Evolutionary conservation across 148 eudicot genomes (phyloP), one percentile per base, ranked within the genome.

Genomic region (Limonium bicolor): DNA sequence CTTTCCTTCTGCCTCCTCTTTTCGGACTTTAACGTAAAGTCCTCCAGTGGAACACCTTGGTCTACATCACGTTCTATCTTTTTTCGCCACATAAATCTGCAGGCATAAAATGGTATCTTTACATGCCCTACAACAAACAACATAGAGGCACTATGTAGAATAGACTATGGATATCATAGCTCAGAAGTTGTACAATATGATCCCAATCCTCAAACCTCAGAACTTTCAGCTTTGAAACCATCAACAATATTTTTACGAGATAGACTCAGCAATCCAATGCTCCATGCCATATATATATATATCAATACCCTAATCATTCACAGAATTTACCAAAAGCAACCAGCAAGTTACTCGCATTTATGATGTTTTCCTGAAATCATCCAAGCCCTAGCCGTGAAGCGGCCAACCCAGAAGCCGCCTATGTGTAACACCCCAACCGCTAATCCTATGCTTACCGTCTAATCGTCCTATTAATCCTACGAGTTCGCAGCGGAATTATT

Each of bases 31-130:
- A 79, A 39, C 3, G 92, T 72, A 46, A 55, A 88, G 38, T 54
- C 72, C 2, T 88, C 94, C 45, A 88, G 62, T 29, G 94, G 66
- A 38, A 70, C 80, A 26, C 96, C 94, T 13, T 66, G 69, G 25
- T 70, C 1, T 7, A 88, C 61, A 48, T 88, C 96, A 5, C 56
- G 64, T 62, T 79, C 86, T 21, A 88, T 88, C 65, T 88, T 88
- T 68, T 88, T 83, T 33, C 78, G 33, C 96, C 96, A 88, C 17
- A 88, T 92, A 50, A 88, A 88, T 27, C 84, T 77, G 60, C 12
- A 47, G 59, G 25, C 34, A 26, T 11, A 13, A 51, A 12, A 28
- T 29, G n/a, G n/a, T n/a, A n/a, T n/a, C n/a, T n/a, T n/a, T n/a
- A n/a, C n/a, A n/a, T n/a, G n/a, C n/a, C n/a, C n/a, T n/a, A n/a